These are phyloP conservation scores for Pelargonium cotyledonis DNA, from an alignment of 441 rosid genomes.

Conservation along the genomic window DNA sequence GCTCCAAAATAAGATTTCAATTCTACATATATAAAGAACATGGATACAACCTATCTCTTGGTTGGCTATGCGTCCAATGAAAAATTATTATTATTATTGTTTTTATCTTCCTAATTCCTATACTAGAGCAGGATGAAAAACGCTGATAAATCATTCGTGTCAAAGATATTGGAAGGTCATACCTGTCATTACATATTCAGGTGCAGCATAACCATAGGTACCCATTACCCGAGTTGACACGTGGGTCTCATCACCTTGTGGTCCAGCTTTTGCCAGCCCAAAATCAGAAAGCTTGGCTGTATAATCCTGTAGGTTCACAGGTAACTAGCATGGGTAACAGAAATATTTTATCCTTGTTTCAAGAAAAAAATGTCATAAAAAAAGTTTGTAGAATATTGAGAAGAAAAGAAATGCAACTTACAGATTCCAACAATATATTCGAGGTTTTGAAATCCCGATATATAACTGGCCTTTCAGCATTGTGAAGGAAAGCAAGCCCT, in stretches of 20 bases:
- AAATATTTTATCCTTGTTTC: background rate
- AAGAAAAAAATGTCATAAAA: constrained; percentile 1
- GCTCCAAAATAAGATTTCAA: background rate
- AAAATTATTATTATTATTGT: background rate
- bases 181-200: constrained; percentile 99
- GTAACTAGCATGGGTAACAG: constrained; percentile 12
- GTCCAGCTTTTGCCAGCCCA: constrained; percentile 98
- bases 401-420: constrained; percentile 29
- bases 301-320: constrained; percentile 54
- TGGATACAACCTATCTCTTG: background rate
- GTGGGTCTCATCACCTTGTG: constrained; percentile 94
- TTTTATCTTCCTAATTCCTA: background rate
- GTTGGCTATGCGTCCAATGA: constrained; percentile 8
- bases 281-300: constrained; percentile 97
- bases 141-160: background rate
- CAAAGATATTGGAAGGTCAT: constrained; percentile 22
- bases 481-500: constrained; percentile 97
- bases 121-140: background rate
- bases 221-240: constrained; percentile 99
- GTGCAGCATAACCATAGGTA: constrained; percentile 98
- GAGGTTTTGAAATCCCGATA: constrained; percentile 97
- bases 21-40: background rate
- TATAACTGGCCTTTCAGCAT: constrained; percentile 92
- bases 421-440: constrained; percentile 90
- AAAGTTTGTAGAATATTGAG: constrained; percentile 8